Evolutionary conservation across 768 basidiomycete genomes (phyloP), one percentile per base, ranked within the genome.

Genomic region (Mycena epipterygia): DNA sequence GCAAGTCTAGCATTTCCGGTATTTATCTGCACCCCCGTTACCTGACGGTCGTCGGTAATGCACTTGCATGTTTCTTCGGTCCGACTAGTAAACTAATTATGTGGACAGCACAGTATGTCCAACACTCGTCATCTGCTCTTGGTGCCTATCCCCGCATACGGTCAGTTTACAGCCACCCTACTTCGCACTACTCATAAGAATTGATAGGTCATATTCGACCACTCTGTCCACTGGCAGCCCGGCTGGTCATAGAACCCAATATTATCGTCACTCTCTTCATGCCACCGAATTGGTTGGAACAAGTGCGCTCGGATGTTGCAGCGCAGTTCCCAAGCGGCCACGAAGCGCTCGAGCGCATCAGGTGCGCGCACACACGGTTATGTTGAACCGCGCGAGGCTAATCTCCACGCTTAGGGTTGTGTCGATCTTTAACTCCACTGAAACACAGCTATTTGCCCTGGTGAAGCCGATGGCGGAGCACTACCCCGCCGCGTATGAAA

Each of bases 191-290:
- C n/a, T n/a, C n/a, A n/a, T n/a, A 46, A 11, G 42, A 27, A 19
- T 63, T 5, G 29, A 11, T 49, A 68, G 67, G 67, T 2, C 67
- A 68, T 27, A 42, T 33, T 2, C 67, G 67, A 1, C 67, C 67
- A 11, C 1, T 46, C 1, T 68, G 58, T 21, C 49, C 37, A 1
- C 51, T 68, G 2, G 67, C 58, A 44, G 55, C 29, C 16, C 32
- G 48, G 13, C 57, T 68, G n/a, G 49, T 42, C 5, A 29, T 32
- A 9, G 30, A 33, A n/a, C 14, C 13, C 12, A 48, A 27, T 32
- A 23, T 46, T 25, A 21, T 68, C 7, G 27, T 61, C n/a, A 60
- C 67, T 1, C 5, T 68, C 1, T 11, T 68, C 2, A 44, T 68
- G 17, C 23, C 67, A 6, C 58, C 58, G 5, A 60, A 68, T 41